Evolutionary conservation across 371 early-diverging fungal genomes (phyloP), one percentile per base, ranked within the genome.

Genomic region (Mucor sp.): DNA sequence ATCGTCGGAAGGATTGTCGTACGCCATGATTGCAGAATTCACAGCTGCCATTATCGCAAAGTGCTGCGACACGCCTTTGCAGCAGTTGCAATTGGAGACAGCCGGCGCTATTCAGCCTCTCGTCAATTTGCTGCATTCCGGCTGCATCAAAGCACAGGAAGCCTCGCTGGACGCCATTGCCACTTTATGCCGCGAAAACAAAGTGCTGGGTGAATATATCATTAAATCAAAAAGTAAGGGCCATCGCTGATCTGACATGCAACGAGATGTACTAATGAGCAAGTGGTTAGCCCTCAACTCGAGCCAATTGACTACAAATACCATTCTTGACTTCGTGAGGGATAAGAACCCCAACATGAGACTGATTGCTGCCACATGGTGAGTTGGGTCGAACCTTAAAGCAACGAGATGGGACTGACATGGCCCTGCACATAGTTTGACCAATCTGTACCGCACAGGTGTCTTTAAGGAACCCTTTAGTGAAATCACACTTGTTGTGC

Each of bases 131-230:
- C 76, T 93, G 19, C 77, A 82, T 53, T 85, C 88, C 6, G 85
- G 85, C 0, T 79, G 79, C 61, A 72, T 83, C 48, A 86, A 86
- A 80, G 87, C 90, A 4, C 93, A 93, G 69, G 93, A 93, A 69
- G 90, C 94, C 4, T 91, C 92, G 3, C 73, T 94, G 63, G 93
- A 92, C 67, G 93, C 93, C 0, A 70, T 95, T 27, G 86, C 90
- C 0, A 84, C 86, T 1, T 69, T 95, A 27, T 85, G 87, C 67
- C 83, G 85, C 19, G 90, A 89, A 33, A 92, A 93, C 63, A 63
- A 81, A 11, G 82, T 80, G 9, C 60, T 90, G 44, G 88, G 86
- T 6, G 74, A 76, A 33, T 62, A 66, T 14, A 79, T 90, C 17
- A 80, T 85, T 21, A 77, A 78, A 37, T 74, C 76, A 32, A 79